Evolutionary conservation across 208 protist species (phyloP), one percentile per base, ranked within the genome.

Genomic region (Eutreptiella sp.): DNA sequence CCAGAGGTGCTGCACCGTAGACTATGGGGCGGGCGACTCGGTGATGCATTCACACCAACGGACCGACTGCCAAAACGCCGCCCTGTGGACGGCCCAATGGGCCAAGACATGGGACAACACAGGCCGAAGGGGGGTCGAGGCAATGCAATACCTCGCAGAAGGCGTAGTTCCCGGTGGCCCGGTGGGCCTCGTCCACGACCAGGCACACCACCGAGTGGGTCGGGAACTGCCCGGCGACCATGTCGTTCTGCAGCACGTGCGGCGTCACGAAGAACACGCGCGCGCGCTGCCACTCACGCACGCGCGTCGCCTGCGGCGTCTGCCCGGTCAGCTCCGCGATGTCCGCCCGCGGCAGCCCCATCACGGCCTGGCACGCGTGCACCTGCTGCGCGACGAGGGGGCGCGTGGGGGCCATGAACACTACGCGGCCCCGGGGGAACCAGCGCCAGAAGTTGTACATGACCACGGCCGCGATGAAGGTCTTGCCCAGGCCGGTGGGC

Each of bases 401-500:
- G 38, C 63, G 55, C 0, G 84, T 87, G 1, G 83, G 82, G 2
- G 81, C 80, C 47, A 90, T 71, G 29, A 90, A 90, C 2, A 88
- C 52, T 0, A 88, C 45, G 27, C 79, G 80, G 27, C 72, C 76
- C 16, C 1, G 32, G 33, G 46, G 63, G 34, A 68, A 72, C 77
- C 77, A 85, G 34, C 75, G 11, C 54, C 73, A 75, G 50, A 67
- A 88, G 55, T 90, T 90, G 35, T 75, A 75, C 76, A 87, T 84
- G 1, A 85, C 32, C 1, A 90, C 78, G 11, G 73, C 75, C 0
- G 82, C 84, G 28, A 90, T 85, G 38, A 90, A 82, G 0, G 84
- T 88, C 63, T 88, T 90, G 29, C 84, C 84, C 1, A 88, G 53
- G 36, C 84, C 82, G 3, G 84, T 90, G 16, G 84, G 84, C 14